A percentile compares a stretch with the other conserved stretches of the same genome.
These are phyloP conservation scores for Talaromyces thailandensis DNA, from an alignment of 495 filamentous ascomycete species.

Conservation along the genomic window DNA sequence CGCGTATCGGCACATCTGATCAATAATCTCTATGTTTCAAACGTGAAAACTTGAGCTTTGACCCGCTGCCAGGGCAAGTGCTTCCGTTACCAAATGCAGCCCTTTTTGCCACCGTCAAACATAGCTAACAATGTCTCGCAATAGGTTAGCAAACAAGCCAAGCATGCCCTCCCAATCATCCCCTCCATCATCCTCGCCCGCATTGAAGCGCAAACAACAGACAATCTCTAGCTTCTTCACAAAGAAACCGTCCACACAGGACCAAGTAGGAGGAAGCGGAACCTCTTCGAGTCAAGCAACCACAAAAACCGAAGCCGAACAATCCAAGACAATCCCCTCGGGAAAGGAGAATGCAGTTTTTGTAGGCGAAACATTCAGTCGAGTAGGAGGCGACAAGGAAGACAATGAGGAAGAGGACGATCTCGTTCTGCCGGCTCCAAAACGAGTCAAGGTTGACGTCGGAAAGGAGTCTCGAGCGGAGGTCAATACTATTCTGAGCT, in stretches of 20 bases:
- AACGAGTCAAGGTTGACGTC: conserved; percentile 23
- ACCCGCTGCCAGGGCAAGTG: neutral
- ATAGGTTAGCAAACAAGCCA: neutral
- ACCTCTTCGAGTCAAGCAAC: conserved; percentile 10
- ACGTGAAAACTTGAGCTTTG: neutral
- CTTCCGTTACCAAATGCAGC: too few relatives aligned
- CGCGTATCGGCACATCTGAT: neutral
- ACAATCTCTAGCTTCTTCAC: conserved; percentile 85
- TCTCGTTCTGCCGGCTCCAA: conserved; percentile 28
- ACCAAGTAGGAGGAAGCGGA: conserved; percentile 7
- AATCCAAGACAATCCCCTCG: neutral
- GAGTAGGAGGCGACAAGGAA: conserved; percentile 13
- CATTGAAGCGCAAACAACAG: conserved; percentile 55
- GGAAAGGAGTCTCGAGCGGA: neutral
- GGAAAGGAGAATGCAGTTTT: conserved; percentile 14
- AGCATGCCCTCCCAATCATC: conserved; percentile 30
- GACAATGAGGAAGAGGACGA: conserved; percentile 31
- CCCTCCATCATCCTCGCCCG: conserved; percentile 25
- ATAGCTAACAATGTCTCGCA: neutral
- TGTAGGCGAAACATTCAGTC: neutral
- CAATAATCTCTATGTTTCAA: neutral
- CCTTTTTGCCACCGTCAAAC: neutral
- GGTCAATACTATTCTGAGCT: neutral
- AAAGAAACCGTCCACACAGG: conserved; percentile 38
- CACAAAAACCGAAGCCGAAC: conserved; percentile 7